Evolutionary conservation across 2,329 filamentous ascomycete species (phyloP), one percentile per base, ranked within the genome.

Genomic region (Dactylellina drechsleri): DNA sequence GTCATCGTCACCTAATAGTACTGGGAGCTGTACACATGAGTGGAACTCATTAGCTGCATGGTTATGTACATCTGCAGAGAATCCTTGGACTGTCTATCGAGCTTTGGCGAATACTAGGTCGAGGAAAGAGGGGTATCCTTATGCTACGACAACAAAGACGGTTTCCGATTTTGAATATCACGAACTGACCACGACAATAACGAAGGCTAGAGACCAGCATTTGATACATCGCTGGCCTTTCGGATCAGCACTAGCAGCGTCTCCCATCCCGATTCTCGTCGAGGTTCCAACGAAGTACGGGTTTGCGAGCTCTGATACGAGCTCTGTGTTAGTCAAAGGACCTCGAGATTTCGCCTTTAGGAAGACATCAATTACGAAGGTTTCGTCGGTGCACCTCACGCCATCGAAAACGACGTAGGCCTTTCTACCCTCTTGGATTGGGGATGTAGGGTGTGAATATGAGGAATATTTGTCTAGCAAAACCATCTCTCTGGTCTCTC

Each of bases 241-340:
- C 4, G 60, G 54, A 12, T 64, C 60, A 7, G 47, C 4, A 54
- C 31, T 54, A 64, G 18, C 60, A 1, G 15, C 60, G 18, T 64
- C 60, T 0, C 60, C 60, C 60, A 64, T 64, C 31, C 60, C 60
- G 18, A 64, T 64, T 45, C 60, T 41, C 15, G 60, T 64, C 12
- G 60, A 64, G 3, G 36, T 45, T 26, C 60, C 60, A 12, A 64
- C 60, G 18, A 64, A 64, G 23, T 64, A 54, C 12, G 28, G 47
- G 36, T 64, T 64, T 10, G 50, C 16, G 18, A 64, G 16, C 2
- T 54, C 20, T 2, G 60, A 23, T 18, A 41, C 18, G 12, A 64
- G 60, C 18, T 64, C 31, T 4, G 16, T 16, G 8, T 31, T 36
- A 0, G 28, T 31, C 49, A 64, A 64, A 5, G 60, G 16, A 43